These are phyloP conservation scores for Tuber melanosporum DNA, from an alignment of 495 filamentous ascomycete genomes.

Conservation along the genomic window DNA sequence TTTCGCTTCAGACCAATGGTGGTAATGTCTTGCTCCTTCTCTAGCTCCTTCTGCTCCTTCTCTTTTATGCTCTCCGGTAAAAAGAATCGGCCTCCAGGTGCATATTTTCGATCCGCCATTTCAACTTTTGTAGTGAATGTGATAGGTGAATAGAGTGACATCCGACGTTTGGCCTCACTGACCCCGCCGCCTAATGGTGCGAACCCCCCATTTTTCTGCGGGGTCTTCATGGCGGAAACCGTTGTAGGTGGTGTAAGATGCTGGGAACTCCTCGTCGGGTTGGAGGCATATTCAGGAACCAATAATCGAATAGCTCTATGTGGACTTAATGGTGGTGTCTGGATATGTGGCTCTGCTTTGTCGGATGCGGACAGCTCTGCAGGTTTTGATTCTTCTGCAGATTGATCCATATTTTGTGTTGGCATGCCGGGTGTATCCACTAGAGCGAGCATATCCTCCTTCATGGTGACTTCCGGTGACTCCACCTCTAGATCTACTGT, in stretches of 20 bases:
- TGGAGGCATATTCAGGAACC: conserved; percentile 38
- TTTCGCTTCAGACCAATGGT: conserved; percentile 28
- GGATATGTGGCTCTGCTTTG: conserved; percentile 35
- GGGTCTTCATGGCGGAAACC: conserved; percentile 25
- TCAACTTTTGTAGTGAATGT: conserved; percentile 37
- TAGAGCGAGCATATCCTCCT: conserved; percentile 23
- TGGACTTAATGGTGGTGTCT: conserved; percentile 39
- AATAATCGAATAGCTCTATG: conserved; percentile 38
- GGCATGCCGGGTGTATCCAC: conserved; percentile 26
- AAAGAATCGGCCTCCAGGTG: conserved; percentile 40
- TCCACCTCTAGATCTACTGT: conserved; percentile 34
- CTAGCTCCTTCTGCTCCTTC: conserved; percentile 34
- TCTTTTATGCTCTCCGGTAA: conserved; percentile 37
- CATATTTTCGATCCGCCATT: conserved; percentile 41
- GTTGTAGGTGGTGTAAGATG: conserved; percentile 39
- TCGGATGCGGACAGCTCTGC: conserved; percentile 4
- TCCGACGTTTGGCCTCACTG: conserved; percentile 31
- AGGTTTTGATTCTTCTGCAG: conserved; percentile 6
- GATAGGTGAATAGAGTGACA: conserved; percentile 40
- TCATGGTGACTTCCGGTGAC: conserved; percentile 17
- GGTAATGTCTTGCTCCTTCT: conserved; percentile 21
- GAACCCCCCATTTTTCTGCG: conserved; percentile 25
- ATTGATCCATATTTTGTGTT: conserved; percentile 12
- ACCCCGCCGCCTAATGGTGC: conserved; percentile 15
- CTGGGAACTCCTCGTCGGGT: conserved; percentile 19